Percentiles rank a stretch among this genome's conserved stretches.
Evolutionary conservation across 805 yeast species (phyloP).

Genomic region (Metschnikowia reukaufii): DNA sequence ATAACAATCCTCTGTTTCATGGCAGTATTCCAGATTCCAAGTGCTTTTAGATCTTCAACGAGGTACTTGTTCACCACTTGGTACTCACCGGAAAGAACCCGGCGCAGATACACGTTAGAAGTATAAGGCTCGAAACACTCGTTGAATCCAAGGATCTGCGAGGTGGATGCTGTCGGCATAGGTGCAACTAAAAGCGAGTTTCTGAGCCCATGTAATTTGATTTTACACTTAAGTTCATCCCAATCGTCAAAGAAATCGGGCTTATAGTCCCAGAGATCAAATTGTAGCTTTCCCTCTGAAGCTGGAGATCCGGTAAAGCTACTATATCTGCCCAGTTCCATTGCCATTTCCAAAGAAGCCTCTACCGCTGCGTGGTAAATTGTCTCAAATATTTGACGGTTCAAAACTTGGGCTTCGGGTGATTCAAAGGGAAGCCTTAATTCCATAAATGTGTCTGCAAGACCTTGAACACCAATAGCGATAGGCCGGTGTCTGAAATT

Average conservation of each 20-base stretch:
- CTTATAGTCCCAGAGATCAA: conserved; percentile 78
- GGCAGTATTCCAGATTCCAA: conserved; percentile 79
- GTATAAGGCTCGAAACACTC: conserved; percentile 98
- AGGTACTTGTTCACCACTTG: conserved; percentile 89
- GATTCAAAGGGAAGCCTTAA: conserved; percentile 87
- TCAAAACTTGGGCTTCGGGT: conserved; percentile 68
- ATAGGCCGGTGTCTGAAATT: conserved; percentile 87
- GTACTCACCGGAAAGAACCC: conserved; percentile 91
- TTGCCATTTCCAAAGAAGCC: conserved; percentile 80
- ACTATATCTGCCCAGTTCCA: conserved; percentile 64
- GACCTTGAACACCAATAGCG: conserved; percentile 98
- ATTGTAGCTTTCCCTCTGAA: conserved; percentile 80
- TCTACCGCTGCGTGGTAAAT: conserved; percentile 93
- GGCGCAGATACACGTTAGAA: conserved; percentile 85
- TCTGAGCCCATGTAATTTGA: conserved; percentile 68
- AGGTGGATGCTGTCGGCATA: conserved; percentile 98
- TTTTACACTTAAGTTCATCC: conserved; percentile 63
- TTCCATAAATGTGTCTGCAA: conserved; percentile 83
- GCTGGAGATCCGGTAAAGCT: conserved; percentile 86
- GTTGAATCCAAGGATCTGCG: conserved; percentile 89
- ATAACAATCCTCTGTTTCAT: conserved; percentile 76
- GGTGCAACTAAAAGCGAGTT: conserved; percentile 90
- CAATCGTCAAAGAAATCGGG: conserved; percentile 83
- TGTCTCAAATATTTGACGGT: conserved; percentile 88
- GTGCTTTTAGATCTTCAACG: conserved; percentile 73